Conservation (phyloP, 345 rosid species). For the Euclidium syriacum region DNA sequence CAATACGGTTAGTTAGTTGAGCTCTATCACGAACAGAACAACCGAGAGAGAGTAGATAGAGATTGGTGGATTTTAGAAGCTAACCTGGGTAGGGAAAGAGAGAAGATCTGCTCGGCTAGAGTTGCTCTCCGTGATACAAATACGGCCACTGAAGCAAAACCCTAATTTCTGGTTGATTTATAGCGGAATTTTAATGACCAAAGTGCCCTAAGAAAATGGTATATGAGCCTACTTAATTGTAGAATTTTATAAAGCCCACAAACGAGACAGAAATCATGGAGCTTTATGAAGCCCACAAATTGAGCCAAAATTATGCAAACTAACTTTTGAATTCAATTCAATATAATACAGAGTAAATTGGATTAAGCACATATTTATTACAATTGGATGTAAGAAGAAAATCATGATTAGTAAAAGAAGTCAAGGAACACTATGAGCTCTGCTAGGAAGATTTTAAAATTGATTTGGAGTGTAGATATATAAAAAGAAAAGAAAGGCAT, state of each 20-base stretch:
- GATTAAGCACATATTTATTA: too few species aligned
- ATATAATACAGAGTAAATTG: too few species aligned
- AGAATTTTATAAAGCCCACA: neutral
- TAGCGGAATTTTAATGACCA: neutral
- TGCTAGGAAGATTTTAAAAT: too few species aligned
- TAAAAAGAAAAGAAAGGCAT: too few species aligned
- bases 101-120: constrained; percentile 17
- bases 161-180: constrained; percentile 2
- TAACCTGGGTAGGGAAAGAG: neutral
- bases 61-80: neutral
- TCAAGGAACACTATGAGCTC: too few species aligned
- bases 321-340: too few species aligned
- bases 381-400: too few species aligned
- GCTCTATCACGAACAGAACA: neutral
- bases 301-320: too few species aligned
- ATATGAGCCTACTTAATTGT: neutral
- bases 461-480: too few species aligned
- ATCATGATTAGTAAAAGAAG: too few species aligned
- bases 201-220: neutral
- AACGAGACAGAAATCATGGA: too few species aligned
- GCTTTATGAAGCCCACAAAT: too few species aligned
- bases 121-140: constrained; percentile 5
- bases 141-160: constrained; percentile 2
- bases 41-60: neutral
- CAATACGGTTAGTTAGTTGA: neutral